Base-by-base conservation (phyloP, 2,329 filamentous ascomycete genomes). In the Monilinia vaccinii-corymbosi region DNA sequence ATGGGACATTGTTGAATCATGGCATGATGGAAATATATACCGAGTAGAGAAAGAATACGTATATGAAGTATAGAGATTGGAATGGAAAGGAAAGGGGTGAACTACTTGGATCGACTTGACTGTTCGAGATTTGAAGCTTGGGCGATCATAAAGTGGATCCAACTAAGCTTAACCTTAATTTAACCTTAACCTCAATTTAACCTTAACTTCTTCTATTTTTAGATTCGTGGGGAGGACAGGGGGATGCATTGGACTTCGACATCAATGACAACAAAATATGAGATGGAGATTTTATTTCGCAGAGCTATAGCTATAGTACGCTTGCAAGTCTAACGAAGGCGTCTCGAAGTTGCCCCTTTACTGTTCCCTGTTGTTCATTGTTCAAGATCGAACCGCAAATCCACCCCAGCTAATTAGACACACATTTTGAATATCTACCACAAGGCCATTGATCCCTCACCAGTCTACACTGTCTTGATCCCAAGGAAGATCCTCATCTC, bases 401-500 rank as follows among this genome's bases (percentile, higher is more conserved):
- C n/a, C 40, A 10, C 18, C 18, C 4, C n/a, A 36, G n/a, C n/a
- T 9, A 42, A 10, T 11, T 21, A 42, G 40, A 11, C 18, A 21
- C 34, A 14, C 14, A 36, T 36, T 36, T 14, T 36, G 11, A 36
- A 5, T 11, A 2, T 36, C 11, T 32, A 18, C n/a, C 31, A 49
- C 9, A 4, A 11, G 10, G 13, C 14, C 34, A 13, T 21, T 8
- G 4, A 25, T 8, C 18, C 36, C 51, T 44, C 10, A 58, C 46
- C 46, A 58, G 9, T 51, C 46, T 6, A 51, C 28, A 11, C 8
- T 38, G 5, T 13, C n/a, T 18, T 2, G 52, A 44, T 51, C 38
- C 56, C 61, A 63, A n/a, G 61, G 60, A n/a, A 61, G 42, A 31
- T 63, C 60, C 16, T 50, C 51, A 18, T 61, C 56, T 1, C 21